These are phyloP conservation scores for Colletotrichum sp. DNA, from an alignment of 2,329 filamentous ascomycete species.

Conservation along the genomic window DNA sequence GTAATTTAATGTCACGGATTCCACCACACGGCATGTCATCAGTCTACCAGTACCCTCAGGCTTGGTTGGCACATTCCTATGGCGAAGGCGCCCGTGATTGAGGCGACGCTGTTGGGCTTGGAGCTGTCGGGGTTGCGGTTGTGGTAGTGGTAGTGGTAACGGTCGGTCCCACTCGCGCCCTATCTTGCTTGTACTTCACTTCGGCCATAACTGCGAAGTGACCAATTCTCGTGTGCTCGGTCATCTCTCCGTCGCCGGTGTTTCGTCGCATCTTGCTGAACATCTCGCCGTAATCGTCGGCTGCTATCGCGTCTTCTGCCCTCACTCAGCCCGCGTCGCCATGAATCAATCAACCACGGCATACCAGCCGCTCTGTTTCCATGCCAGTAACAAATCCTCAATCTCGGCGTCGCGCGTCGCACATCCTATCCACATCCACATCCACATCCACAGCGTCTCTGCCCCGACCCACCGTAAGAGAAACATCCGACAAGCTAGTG, in stretches of 20 bases:
- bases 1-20: slow-evolving; percentile 12
- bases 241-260: neutral
- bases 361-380: neutral
- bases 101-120: too few relatives aligned
- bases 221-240: neutral
- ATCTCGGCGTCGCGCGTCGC: neutral
- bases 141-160: neutral
- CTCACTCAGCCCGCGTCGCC: neutral
- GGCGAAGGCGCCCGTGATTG: neutral
- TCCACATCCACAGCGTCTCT: neutral
- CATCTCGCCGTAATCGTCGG: neutral
- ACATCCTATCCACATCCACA: neutral
- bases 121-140: neutral
- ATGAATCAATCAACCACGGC: neutral
- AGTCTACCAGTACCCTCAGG: neutral
- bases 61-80: neutral
- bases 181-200: neutral
- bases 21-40: neutral
- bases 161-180: neutral
- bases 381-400: neutral
- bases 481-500: neutral
- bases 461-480: neutral
- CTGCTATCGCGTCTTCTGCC: neutral
- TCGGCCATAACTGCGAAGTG: neutral
- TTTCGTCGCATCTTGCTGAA: neutral